Evolutionary conservation across 2,329 filamentous ascomycete genomes (phyloP).

Genomic region (Pseudocercospora macadamiae): DNA sequence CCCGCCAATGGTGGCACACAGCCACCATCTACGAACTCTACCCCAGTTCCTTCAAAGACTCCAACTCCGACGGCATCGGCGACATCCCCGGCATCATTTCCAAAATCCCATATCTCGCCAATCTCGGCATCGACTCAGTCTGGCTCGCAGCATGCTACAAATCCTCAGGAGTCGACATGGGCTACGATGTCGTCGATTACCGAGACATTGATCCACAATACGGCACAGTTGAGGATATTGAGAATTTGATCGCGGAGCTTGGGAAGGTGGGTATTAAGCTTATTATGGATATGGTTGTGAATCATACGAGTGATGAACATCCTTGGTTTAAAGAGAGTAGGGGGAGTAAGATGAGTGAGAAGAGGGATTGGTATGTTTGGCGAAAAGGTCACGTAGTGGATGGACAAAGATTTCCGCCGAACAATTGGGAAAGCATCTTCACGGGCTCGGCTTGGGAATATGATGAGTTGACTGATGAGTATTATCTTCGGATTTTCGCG

Average conservation of each 20-base stretch:
- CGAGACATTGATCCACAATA: constrained; percentile 51
- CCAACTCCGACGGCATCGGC: constrained; percentile 61
- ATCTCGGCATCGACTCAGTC: constrained; percentile 64
- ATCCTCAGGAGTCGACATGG: constrained; percentile 57
- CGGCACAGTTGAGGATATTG: constrained; percentile 51
- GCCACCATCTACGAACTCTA: constrained; percentile 50
- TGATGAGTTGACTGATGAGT: constrained; percentile 50
- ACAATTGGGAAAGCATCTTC: constrained; percentile 52
- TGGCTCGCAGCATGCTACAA: constrained; percentile 65
- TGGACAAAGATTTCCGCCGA: constrained; percentile 61
- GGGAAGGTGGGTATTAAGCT: constrained; percentile 50
- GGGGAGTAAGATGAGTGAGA: constrained; percentile 52
- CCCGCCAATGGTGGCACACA: constrained; percentile 47
- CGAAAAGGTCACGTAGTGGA: constrained; percentile 61
- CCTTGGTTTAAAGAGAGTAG: constrained; percentile 61
- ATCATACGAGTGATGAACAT: constrained; percentile 48
- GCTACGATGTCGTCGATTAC: constrained; percentile 55
- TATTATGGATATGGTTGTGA: constrained; percentile 49
- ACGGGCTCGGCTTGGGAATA: constrained; percentile 48
- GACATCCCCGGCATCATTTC: constrained; percentile 66
- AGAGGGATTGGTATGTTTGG: constrained; percentile 70
- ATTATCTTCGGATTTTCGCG: constrained; percentile 53
- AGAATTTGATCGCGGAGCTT: constrained; percentile 46
- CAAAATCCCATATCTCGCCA: constrained; percentile 65
- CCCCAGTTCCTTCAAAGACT: constrained; percentile 51